phyloP scores from a whole-genome alignment of 1,139 yeast genomes.

The Suhomyces atakaporum region DNA sequence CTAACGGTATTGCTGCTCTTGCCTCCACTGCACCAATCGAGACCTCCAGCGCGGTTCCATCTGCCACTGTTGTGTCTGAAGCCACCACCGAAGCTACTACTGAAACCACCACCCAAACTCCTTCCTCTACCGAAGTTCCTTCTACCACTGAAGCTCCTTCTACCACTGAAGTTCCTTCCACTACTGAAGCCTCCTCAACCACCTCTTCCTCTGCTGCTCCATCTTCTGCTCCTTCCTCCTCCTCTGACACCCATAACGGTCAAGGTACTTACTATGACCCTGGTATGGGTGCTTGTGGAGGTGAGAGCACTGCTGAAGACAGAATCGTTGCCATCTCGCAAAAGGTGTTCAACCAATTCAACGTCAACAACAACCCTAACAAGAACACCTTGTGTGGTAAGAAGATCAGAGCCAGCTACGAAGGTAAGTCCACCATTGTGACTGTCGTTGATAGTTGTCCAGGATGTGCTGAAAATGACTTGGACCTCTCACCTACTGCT shows the following conservation, averaged over 20 bases:
- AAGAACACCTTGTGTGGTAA: conserved; percentile 46
- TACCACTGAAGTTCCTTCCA: conserved; percentile 13
- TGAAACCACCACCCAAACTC: conserved; percentile 11
- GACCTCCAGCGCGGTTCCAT: conserved; percentile 6
- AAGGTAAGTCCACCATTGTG: conserved; percentile 46
- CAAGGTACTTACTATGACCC: conserved; percentile 61
- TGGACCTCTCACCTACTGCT: conserved; percentile 50
- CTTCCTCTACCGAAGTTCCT: conserved; percentile 19
- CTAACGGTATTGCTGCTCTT: conserved; percentile 1
- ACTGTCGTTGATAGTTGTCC: conserved; percentile 46
- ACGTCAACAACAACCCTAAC: conserved; percentile 41
- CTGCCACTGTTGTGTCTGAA: conserved; percentile 13
- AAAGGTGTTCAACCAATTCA: conserved; percentile 33
- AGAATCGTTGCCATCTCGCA: conserved; percentile 48
- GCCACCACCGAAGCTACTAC: conserved; percentile 7
- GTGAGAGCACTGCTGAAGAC: conserved; percentile 47
- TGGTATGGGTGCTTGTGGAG: conserved; percentile 67
- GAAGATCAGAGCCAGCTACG: conserved; percentile 39
- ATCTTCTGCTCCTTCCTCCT: conserved; percentile 22
- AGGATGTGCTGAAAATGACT: conserved; percentile 40
- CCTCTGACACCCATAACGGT: conserved; percentile 37
- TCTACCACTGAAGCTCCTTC: conserved; percentile 18
- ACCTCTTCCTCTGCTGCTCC: conserved; percentile 18
- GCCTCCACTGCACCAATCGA: conserved; percentile 3
- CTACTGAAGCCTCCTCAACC: conserved; percentile 14